These are phyloP conservation scores for Mycena indigotica DNA, from an alignment of 768 basidiomycete genomes.

Conservation along the genomic window DNA sequence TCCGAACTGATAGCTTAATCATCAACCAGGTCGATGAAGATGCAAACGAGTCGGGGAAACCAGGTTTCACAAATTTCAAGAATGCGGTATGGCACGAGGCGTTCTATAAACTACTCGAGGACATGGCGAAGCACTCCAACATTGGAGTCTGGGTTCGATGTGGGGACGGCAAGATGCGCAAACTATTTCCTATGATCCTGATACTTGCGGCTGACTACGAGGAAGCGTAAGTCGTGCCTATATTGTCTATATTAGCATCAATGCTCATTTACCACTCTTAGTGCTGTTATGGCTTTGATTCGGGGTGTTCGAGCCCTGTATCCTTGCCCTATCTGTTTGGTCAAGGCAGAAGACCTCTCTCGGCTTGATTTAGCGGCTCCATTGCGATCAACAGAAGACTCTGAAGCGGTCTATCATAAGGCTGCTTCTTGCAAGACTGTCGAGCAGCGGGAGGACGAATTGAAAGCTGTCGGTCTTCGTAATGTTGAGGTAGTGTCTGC, in stretches of 20 bases:
- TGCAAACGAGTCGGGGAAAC: slow-evolving; percentile 24
- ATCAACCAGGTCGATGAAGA: slow-evolving; percentile 29
- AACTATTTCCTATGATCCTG: slow-evolving; percentile 39
- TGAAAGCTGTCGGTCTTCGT: slow-evolving; percentile 27
- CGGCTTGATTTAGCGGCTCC: slow-evolving; percentile 22
- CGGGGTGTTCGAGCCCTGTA: slow-evolving; percentile 28
- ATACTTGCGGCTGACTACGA: slow-evolving; percentile 47
- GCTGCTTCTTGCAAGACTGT: slow-evolving; percentile 15
- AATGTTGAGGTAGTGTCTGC: slow-evolving; percentile 27
- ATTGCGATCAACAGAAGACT: slow-evolving; percentile 17
- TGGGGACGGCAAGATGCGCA: slow-evolving; percentile 28
- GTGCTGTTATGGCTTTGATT: slow-evolving; percentile 42
- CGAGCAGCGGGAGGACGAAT: slow-evolving; percentile 21
- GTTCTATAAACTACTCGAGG: slow-evolving; percentile 24
- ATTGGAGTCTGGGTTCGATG: slow-evolving; percentile 23
- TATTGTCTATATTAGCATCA: slow-evolving; percentile 4
- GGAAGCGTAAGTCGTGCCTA: slow-evolving; percentile 41
- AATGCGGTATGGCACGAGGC: slow-evolving; percentile 30
- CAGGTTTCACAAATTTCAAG: slow-evolving; percentile 27
- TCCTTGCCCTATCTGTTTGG: slow-evolving; percentile 43
- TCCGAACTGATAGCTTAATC: background rate
- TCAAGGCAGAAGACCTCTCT: slow-evolving; percentile 29
- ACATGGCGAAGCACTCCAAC: slow-evolving; percentile 11
- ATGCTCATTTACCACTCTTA: slow-evolving; percentile 16
- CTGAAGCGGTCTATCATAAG: slow-evolving; percentile 16